Conservation (phyloP, 495 filamentous ascomycete genomes). For the Cryomyces minteri region DNA sequence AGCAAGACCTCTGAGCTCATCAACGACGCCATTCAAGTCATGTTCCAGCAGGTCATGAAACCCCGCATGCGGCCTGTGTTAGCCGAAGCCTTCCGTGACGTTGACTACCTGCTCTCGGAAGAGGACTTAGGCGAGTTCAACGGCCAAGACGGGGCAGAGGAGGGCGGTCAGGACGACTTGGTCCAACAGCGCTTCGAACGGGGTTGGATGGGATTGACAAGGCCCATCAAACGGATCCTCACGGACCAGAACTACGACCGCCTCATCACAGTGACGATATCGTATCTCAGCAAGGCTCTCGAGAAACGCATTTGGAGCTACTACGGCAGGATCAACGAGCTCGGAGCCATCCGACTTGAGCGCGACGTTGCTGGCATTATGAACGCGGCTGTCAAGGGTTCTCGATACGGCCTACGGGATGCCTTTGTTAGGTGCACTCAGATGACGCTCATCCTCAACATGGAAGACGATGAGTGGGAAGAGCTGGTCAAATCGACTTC, state of each 20-base stretch:
- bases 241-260: slow-evolving; percentile 50
- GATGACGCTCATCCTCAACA: slow-evolving; percentile 77
- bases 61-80: slow-evolving; percentile 71
- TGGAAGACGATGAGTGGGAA: slow-evolving; percentile 97
- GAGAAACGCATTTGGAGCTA: slow-evolving; percentile 87
- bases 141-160: slow-evolving; percentile 14
- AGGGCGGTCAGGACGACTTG: slow-evolving; percentile 27
- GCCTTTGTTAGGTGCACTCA: slow-evolving; percentile 63
- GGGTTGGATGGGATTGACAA: slow-evolving; percentile 70
- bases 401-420: slow-evolving; percentile 64
- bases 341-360: slow-evolving; percentile 77
- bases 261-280: slow-evolving; percentile 51
- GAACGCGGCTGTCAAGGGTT: slow-evolving; percentile 52
- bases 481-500: slow-evolving; percentile 32
- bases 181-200: slow-evolving; percentile 60
- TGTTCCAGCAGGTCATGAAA: slow-evolving; percentile 79
- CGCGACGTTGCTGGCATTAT: slow-evolving; percentile 71
- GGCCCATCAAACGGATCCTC: slow-evolving; percentile 69
- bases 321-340: slow-evolving; percentile 57
- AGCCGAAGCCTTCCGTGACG: slow-evolving; percentile 75
- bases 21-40: slow-evolving; percentile 59
- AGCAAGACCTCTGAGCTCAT: slow-evolving; percentile 65
- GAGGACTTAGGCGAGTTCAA: slow-evolving; percentile 28
- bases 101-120: slow-evolving; percentile 50
- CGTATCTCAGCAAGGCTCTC: slow-evolving; percentile 53